Evolutionary conservation across 257 asterid species (phyloP), one percentile per base, ranked within the genome.

Genomic region (Ilex asprella): DNA sequence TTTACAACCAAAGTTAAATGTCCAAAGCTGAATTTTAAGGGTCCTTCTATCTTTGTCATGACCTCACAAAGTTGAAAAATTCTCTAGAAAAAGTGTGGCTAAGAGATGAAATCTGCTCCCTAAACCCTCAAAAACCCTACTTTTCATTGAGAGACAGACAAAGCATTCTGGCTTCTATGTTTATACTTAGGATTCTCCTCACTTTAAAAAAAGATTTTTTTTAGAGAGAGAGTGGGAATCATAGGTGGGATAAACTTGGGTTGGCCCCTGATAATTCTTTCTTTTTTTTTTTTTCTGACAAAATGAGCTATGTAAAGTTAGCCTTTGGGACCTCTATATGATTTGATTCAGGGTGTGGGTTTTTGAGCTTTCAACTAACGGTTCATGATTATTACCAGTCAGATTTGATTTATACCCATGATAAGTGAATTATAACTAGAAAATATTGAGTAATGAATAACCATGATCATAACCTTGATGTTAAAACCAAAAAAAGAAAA

Each of bases 111-210:
- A 58, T 58, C 30, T 63, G 90, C 82, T 80, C 55, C 78, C 64
- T 73, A 65, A 60, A 76, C 78, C 66, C 81, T 64, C 67, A 73
- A 71, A 69, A 57, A 31, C 58, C 69, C 49, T 55, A 63, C 51
- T 55, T 73, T 75, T 75, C 70, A 54, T 56, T 55, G 61, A 63
- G 78, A 64, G 55, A 60, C 54, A 55, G 50, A 51, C 69, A 73
- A 66, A 69, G 59, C 21, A 16, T 75, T 75, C 73, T 85, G 80
- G 79, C 76, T 61, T 73, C 69, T 66, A 51, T 50, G 59, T 46
- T 16, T 56, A 46, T 72, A 73, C 84, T 79, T 84, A 64, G 93
- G 91, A 81, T 81, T 79, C 84, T 74, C 13, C 55, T 50, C 16
- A 41, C 73, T 74, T 69, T 71, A 21, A 31, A 65, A 30, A 56